Evolutionary conservation across 768 basidiomycete species (phyloP).

Genomic region (Boletus tylopilopsis): DNA sequence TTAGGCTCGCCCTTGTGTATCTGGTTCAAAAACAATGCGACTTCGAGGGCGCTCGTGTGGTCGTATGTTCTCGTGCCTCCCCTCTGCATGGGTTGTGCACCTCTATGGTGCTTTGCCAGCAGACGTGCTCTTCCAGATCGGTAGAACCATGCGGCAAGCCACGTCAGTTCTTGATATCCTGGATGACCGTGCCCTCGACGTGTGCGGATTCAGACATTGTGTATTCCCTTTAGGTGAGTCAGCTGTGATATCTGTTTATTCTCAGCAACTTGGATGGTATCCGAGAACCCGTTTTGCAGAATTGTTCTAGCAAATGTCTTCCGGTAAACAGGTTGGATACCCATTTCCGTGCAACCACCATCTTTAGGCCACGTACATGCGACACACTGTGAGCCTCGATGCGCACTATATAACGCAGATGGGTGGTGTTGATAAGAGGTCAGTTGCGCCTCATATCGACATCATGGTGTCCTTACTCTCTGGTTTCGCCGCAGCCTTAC

Average conservation of each 20-base stretch:
- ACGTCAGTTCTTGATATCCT: neutral
- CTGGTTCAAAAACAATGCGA: neutral
- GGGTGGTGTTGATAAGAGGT: neutral
- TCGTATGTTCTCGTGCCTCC: neutral
- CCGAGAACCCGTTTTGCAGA: neutral
- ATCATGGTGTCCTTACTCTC: conserved; percentile 5
- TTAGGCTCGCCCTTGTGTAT: neutral
- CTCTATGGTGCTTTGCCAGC: neutral
- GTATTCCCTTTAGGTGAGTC: neutral
- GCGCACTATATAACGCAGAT: neutral
- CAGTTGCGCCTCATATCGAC: neutral
- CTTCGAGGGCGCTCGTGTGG: neutral
- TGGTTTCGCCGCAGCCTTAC: neutral
- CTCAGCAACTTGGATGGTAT: neutral
- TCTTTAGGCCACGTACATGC: neutral
- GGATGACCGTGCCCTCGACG: neutral
- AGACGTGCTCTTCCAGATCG: neutral
- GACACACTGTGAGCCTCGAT: neutral
- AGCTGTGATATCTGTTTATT: neutral
- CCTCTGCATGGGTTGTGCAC: neutral
- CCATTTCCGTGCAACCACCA: no score
- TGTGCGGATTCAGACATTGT: neutral
- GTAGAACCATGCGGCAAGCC: neutral
- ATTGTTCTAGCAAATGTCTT: neutral
- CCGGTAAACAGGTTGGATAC: no score